phyloP scores from a whole-genome alignment of 495 filamentous ascomycete species.

The Aspergillus nidulans region DNA sequence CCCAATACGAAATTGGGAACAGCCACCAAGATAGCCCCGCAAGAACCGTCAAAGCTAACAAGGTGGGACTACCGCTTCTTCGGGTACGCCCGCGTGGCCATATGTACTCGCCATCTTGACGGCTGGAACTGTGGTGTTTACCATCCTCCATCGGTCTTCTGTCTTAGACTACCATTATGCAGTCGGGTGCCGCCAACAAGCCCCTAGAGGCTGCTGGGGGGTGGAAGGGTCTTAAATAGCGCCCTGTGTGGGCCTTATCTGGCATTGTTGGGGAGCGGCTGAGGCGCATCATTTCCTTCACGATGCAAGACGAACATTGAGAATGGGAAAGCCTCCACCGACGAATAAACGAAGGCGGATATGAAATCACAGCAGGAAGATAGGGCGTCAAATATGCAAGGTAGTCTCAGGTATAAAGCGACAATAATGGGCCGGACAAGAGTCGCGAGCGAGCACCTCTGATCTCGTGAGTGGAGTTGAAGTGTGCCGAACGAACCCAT shows the following conservation, averaged over 20 bases:
- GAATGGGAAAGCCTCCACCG: neutral
- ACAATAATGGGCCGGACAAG: neutral
- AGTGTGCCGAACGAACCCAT: neutral
- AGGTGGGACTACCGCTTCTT: constrained; percentile 3
- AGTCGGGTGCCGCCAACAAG: neutral
- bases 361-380: neutral
- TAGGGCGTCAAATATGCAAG: neutral
- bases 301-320: neutral
- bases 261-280: neutral
- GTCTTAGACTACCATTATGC: neutral
- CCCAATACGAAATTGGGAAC: neutral
- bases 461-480: neutral
- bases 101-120: neutral
- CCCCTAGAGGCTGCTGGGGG: neutral
- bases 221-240: constrained; percentile 2
- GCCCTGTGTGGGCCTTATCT: constrained; percentile 1
- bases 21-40: constrained; percentile 15
- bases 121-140: constrained; percentile 1
- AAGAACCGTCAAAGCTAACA: constrained; percentile 7
- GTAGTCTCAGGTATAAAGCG: neutral
- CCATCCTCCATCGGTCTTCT: constrained; percentile 5
- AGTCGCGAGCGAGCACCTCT: neutral
- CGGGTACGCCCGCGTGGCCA: neutral
- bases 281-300: neutral
- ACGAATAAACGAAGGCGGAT: constrained; percentile 9